Percentiles rank a stretch among this genome's conserved stretches.
phyloP scores from a whole-genome alignment of 331 rosid genomes.

The Telfairia occidentalis region DNA sequence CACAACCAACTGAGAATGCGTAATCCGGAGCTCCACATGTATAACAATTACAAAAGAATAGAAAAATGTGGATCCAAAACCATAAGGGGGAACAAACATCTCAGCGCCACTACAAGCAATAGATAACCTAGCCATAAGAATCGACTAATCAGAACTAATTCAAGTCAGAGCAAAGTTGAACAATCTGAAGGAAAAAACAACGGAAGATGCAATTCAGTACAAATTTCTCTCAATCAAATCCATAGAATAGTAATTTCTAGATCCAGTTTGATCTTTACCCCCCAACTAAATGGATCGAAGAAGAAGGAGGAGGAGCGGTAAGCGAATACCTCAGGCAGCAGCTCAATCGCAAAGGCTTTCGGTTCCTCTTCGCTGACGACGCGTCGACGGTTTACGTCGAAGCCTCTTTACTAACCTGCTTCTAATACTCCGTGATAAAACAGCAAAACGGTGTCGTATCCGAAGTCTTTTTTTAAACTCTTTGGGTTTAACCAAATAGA shows the following conservation, averaged over 20 bases:
- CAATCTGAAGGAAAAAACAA: background rate
- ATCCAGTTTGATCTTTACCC: background rate
- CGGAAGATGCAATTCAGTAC: background rate
- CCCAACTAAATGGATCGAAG: background rate
- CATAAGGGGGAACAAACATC: background rate
- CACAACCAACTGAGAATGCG: background rate
- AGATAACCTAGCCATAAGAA: background rate
- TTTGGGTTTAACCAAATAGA: too few species aligned
- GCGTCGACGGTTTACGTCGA: background rate
- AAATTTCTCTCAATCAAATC: background rate
- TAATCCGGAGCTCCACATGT: background rate
- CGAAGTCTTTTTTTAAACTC: too few species aligned
- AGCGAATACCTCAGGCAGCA: constrained; percentile 2
- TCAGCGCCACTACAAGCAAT: background rate
- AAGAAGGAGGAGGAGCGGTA: too few species aligned
- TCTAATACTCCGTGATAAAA: background rate
- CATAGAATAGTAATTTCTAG: background rate
- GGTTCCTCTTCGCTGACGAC: background rate
- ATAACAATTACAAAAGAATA: background rate
- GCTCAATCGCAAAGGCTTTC: background rate
- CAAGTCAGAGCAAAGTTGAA: background rate
- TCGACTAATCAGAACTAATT: background rate
- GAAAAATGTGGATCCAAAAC: constrained; percentile 3
- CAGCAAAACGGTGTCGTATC: constrained; percentile 1
- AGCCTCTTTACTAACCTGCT: background rate